Percentiles rank a stretch among this genome's conserved stretches.
Conservation (phyloP, 73 alveolate genomes). For the Symbiodinium natans region DNA sequence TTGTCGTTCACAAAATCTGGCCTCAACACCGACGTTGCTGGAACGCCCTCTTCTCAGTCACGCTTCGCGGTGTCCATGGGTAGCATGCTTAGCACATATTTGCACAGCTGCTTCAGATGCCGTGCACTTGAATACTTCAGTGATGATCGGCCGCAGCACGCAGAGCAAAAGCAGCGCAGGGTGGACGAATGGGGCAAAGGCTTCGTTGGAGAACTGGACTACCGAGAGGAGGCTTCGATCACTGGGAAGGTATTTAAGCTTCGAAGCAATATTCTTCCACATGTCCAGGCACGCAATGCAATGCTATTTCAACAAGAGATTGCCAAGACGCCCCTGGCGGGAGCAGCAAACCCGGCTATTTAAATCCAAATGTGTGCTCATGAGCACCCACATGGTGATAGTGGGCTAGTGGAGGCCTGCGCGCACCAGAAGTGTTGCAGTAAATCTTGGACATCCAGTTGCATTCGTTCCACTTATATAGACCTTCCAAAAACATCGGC, state of each 20-base stretch:
- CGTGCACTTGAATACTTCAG: neutral
- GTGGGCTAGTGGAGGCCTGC: too few relatives aligned
- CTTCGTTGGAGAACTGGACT: slow-evolving; percentile 90
- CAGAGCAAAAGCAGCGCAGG: neutral
- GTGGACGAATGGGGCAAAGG: slow-evolving; percentile 94
- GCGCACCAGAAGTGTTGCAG: too few relatives aligned
- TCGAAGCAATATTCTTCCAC: neutral
- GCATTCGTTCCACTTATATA: too few relatives aligned
- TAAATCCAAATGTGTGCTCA: too few relatives aligned
- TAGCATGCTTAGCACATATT: too few relatives aligned
- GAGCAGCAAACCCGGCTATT: slow-evolving; percentile 9
- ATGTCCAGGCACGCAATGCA: slow-evolving; percentile 54
- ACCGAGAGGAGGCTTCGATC: slow-evolving; percentile 41
- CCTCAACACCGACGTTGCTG: slow-evolving; percentile 82
- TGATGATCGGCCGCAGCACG: neutral
- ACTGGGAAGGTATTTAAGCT: neutral
- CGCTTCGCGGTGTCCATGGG: neutral
- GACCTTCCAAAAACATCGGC: neutral
- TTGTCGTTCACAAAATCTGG: slow-evolving; percentile 47
- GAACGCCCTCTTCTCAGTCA: slow-evolving; percentile 19
- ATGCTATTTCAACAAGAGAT: slow-evolving; percentile 41
- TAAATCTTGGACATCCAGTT: too few relatives aligned
- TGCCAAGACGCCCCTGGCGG: slow-evolving; percentile 66
- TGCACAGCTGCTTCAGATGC: neutral
- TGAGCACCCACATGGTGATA: too few relatives aligned